Conservation (phyloP, 345 rosid genomes). For the Diplotaxis tenuifolia region DNA sequence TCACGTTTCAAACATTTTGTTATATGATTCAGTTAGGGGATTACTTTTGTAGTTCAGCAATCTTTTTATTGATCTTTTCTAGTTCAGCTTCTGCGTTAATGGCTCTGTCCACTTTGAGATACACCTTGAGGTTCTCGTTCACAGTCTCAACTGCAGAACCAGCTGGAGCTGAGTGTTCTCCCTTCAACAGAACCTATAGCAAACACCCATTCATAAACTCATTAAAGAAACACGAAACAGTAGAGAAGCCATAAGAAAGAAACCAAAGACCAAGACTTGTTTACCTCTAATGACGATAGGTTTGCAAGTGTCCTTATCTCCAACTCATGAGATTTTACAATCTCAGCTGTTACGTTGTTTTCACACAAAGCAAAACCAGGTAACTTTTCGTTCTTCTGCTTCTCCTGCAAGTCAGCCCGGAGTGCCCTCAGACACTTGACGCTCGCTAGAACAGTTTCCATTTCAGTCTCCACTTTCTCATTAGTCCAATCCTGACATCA, state of each 20-base stretch:
- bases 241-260: not conserved
- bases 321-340: constrained; percentile 55
- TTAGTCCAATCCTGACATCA: constrained; percentile 59
- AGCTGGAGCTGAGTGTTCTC: constrained; percentile 61
- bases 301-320: constrained; percentile 85
- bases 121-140: constrained; percentile 73
- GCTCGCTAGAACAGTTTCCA: constrained; percentile 68
- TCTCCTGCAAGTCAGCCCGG: constrained; percentile 68
- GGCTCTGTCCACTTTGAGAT: constrained; percentile 70
- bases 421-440: constrained; percentile 74
- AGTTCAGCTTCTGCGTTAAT: constrained; percentile 59
- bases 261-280: not conserved
- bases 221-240: not conserved
- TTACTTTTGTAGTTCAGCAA: constrained; percentile 63
- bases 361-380: constrained; percentile 66
- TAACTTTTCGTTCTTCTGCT: constrained; percentile 68
- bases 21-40: not conserved
- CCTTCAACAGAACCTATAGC: constrained; percentile 61
- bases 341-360: constrained; percentile 50
- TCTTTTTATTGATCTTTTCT: constrained; percentile 62
- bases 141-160: constrained; percentile 80
- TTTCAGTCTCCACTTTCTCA: constrained; percentile 66
- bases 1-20: not conserved
- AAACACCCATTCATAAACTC: not conserved
- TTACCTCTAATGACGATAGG: constrained; percentile 70